A percentile compares a stretch with the other conserved stretches of the same genome.
phyloP scores from a whole-genome alignment of 208 protist genomes.

The Acanthamoeba sp. region DNA sequence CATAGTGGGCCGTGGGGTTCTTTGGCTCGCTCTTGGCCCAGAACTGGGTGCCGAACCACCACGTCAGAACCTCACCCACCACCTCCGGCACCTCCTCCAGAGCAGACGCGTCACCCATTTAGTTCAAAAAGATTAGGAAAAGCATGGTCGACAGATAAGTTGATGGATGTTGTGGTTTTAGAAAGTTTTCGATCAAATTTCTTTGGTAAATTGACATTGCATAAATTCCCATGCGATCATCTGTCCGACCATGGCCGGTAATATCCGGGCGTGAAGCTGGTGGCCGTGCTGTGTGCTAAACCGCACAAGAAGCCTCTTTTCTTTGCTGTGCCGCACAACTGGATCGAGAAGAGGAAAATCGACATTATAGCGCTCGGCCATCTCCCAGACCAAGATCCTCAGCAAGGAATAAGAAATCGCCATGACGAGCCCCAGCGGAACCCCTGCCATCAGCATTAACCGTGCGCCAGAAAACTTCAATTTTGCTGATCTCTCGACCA shows the following conservation, averaged over 20 bases:
- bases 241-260: background rate
- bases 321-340: constrained; percentile 36
- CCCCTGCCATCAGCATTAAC: constrained; percentile 75
- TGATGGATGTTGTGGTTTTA: too few species aligned
- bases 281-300: too few species aligned
- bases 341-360: constrained; percentile 1
- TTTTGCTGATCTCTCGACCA: constrained; percentile 74
- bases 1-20: constrained; percentile 60
- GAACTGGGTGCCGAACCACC: constrained; percentile 56
- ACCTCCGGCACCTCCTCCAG: constrained; percentile 9
- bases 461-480: constrained; percentile 61
- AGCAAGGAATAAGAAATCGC: background rate
- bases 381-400: background rate
- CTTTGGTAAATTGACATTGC: too few species aligned
- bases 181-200: too few species aligned
- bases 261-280: background rate
- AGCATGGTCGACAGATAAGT: too few species aligned
- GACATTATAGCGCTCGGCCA: constrained; percentile 30
- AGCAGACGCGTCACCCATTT: too few species aligned
- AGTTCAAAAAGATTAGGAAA: too few species aligned
- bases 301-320: background rate
- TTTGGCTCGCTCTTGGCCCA: constrained; percentile 30
- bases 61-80: constrained; percentile 49
- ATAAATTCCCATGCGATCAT: too few species aligned
- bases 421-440: constrained; percentile 60